Conservation (phyloP, 1,284 basidiomycete genomes). For the Vanrija sp. region DNA sequence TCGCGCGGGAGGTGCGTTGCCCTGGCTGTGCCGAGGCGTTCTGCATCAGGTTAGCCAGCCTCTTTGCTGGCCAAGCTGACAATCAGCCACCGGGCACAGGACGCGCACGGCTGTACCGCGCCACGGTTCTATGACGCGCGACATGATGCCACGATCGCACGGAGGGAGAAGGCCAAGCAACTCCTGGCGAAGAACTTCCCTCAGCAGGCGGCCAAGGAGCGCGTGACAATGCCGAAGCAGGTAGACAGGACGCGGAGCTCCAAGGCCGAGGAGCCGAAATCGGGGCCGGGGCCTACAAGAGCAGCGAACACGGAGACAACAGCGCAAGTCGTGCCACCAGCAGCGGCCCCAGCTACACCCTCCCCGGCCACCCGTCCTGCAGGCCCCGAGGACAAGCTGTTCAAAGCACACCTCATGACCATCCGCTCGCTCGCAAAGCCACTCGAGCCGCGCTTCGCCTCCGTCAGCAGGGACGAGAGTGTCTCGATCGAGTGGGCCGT, state of each 20-base stretch:
- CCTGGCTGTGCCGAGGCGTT: constrained; percentile 28
- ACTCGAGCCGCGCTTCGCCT: constrained; percentile 13
- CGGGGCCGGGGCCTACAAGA: not conserved
- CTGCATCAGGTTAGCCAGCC: constrained; percentile 31
- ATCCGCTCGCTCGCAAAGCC: constrained; percentile 27
- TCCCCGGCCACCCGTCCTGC: not conserved
- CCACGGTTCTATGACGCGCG: constrained; percentile 26
- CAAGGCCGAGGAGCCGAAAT: constrained; percentile 9
- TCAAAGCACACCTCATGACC: constrained; percentile 38
- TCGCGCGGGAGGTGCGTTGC: constrained; percentile 36
- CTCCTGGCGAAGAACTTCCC: constrained; percentile 35
- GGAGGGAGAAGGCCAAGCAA: constrained; percentile 25
- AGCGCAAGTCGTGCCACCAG: not conserved
- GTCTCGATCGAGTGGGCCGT: constrained; percentile 36
- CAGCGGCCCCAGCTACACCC: not conserved
- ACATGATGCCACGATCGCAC: constrained; percentile 23
- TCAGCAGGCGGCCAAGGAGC: constrained; percentile 12
- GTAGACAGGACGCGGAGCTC: constrained; percentile 17
- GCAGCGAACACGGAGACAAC: not conserved
- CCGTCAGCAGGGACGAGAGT: constrained; percentile 8
- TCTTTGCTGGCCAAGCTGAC: not conserved
- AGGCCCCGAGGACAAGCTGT: constrained; percentile 27
- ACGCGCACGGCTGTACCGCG: constrained; percentile 30
- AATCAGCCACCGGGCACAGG: constrained; percentile 30
- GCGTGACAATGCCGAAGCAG: constrained; percentile 28